Evolutionary conservation across 2,329 filamentous ascomycete genomes (phyloP).

Genomic region (Scorias spongiosa): DNA sequence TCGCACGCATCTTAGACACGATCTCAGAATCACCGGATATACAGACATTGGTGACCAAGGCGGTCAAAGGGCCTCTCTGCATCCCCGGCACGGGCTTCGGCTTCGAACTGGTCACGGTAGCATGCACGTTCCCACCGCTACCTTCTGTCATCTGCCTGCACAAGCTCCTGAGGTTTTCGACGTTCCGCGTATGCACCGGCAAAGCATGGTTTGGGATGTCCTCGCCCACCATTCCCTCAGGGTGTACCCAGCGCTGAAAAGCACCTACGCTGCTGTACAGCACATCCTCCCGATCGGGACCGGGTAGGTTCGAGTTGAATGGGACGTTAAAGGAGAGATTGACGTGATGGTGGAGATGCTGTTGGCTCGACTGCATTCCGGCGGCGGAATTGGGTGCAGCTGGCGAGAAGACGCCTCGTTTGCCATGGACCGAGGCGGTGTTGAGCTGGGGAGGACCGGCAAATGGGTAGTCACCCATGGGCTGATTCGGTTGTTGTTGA

Average conservation of each 20-base stretch:
- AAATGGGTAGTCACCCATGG: not conserved
- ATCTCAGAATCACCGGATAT: slow-evolving; percentile 76
- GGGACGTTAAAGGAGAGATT: slow-evolving; percentile 96
- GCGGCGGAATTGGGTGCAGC: not conserved
- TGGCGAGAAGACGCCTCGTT: slow-evolving; percentile 37
- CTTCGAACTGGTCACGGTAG: slow-evolving; percentile 67
- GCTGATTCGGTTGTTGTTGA: slow-evolving; percentile 3
- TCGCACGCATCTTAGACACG: slow-evolving; percentile 79
- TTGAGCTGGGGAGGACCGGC: not conserved
- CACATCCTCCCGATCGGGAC: slow-evolving; percentile 87
- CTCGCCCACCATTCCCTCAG: slow-evolving; percentile 62
- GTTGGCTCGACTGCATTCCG: not conserved
- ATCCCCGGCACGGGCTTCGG: slow-evolving; percentile 46
- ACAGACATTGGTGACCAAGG: slow-evolving; percentile 64
- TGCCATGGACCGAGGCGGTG: slow-evolving; percentile 25
- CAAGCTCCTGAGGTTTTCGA: slow-evolving; percentile 61
- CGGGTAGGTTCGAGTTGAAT: slow-evolving; percentile 80
- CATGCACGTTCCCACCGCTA: slow-evolving; percentile 53
- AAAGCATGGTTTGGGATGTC: slow-evolving; percentile 74
- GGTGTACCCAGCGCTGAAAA: slow-evolving; percentile 83
- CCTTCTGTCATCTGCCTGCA: slow-evolving; percentile 67
- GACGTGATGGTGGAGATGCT: slow-evolving; percentile 41
- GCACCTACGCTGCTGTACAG: slow-evolving; percentile 81
- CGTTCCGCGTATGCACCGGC: slow-evolving; percentile 79
- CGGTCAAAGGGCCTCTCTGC: slow-evolving; percentile 34